Evolutionary conservation across 768 basidiomycete genomes (phyloP), one percentile per base, ranked within the genome.

Genomic region (Trametes cubensis): DNA sequence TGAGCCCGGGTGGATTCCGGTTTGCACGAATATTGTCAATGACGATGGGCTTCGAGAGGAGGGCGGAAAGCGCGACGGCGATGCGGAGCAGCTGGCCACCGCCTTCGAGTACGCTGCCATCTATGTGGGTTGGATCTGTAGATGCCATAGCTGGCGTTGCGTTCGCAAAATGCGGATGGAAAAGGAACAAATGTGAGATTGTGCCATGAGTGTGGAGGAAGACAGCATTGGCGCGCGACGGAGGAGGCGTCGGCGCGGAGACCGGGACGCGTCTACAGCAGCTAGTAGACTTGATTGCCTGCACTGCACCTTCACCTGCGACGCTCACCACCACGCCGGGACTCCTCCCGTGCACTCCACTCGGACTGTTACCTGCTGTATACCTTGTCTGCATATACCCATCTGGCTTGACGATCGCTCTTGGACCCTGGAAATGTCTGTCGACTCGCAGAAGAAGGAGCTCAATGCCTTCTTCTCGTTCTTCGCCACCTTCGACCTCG

Each of bases 381-480:
- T 64, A 60, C 58, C 63, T 64, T 15, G 58, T 50, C 54, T 45
- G 48, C 58, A 51, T 60, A 64, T 64, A 64, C 63, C 63, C 63
- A 21, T n/a, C 41, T 49, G 55, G 44, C 49, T 53, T 41, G 58
- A 56, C 15, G 26, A 45, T 21, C 44, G 20, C 52, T 18, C 42
- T 60, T 73, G 58, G 30, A 41, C 5, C 49, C 56, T 73, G 55
- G 52, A 41, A 4, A 64, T 64, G 63, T 64, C 63, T 40, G 63
- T 64, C 49, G 80, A 80, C 58, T 69, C 74, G 44, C 75, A 79
- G 69, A 73, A 69, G 63, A 85, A 85, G 71, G 91, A 94, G 74
- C 80, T 90, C 60, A 83, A 87, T 63, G 92, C 92, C 6, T 93
- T 94, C 78, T 78, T 91, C 74, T 82, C 87, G 58, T 94, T 93